Percentiles rank a stretch among this genome's conserved stretches.
These are phyloP conservation scores for Xylaria curta DNA, from an alignment of 495 filamentous ascomycete genomes.

Conservation along the genomic window DNA sequence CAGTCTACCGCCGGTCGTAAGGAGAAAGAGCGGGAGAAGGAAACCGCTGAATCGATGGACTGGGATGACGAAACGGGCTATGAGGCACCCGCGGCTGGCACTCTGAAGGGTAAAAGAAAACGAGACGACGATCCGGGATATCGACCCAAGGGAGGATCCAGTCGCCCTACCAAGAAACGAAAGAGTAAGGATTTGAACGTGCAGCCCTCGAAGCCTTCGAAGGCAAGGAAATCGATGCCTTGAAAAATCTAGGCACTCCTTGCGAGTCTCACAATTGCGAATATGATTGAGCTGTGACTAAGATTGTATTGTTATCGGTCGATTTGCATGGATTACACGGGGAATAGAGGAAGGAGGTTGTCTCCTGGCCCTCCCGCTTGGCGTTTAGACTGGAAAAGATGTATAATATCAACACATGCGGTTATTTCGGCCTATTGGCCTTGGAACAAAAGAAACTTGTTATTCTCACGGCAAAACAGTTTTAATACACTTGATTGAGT, in stretches of 20 bases:
- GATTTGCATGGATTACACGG: neutral
- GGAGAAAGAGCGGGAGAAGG: slow-evolving; percentile 42
- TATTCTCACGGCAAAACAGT: neutral
- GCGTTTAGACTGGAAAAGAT: slow-evolving; percentile 24
- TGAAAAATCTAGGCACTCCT: slow-evolving; percentile 9
- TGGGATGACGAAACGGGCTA: slow-evolving; percentile 58
- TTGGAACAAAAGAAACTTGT: neutral
- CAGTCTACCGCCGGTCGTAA: slow-evolving; percentile 39
- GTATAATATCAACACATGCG: slow-evolving; percentile 9
- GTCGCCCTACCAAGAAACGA: slow-evolving; percentile 67
- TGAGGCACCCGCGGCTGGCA: slow-evolving; percentile 33
- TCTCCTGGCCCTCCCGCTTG: neutral
- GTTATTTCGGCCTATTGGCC: neutral
- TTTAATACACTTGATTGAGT: neutral
- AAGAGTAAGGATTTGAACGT: slow-evolving; percentile 47
- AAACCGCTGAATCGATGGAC: slow-evolving; percentile 46
- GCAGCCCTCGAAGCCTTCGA: slow-evolving; percentile 29
- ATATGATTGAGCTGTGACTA: neutral
- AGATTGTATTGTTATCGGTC: slow-evolving; percentile 22
- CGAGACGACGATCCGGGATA: slow-evolving; percentile 73
- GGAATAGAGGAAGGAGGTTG: slow-evolving; percentile 5
- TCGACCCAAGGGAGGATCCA: slow-evolving; percentile 68
- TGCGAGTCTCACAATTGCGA: neutral
- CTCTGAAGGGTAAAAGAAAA: slow-evolving; percentile 56
- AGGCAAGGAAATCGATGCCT: slow-evolving; percentile 33